These are phyloP conservation scores for Stephania yunnanensis DNA, from an alignment of 164 flowering plant genomes.

Conservation along the genomic window DNA sequence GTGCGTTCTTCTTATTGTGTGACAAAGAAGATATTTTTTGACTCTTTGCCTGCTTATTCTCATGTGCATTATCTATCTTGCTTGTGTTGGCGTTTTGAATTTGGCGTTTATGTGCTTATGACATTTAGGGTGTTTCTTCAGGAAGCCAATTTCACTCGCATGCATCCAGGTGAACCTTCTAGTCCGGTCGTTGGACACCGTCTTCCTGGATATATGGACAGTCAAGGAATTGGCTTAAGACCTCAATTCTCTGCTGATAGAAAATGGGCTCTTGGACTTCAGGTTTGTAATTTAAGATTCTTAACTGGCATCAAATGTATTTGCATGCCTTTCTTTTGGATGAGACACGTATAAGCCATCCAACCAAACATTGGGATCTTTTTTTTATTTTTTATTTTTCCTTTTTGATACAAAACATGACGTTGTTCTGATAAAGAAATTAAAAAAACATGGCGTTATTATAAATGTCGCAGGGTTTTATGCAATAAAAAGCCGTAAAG, in stretches of 20 bases:
- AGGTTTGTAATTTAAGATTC: conserved; percentile 38
- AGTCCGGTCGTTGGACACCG: conserved; percentile 39
- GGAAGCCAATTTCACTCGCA: conserved; percentile 45
- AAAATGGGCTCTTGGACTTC: conserved; percentile 99
- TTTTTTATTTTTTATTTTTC: neutral
- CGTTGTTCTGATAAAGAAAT: too few relatives aligned
- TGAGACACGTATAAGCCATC: neutral
- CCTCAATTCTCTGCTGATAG: conserved; percentile 57
- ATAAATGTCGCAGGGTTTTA: too few relatives aligned
- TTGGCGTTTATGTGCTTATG: neutral
- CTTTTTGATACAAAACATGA: too few relatives aligned
- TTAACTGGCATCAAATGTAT: neutral
- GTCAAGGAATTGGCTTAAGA: conserved; percentile 52
- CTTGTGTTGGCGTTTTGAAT: neutral
- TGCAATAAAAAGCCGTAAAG: too few relatives aligned
- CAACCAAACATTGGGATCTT: neutral
- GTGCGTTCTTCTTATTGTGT: neutral
- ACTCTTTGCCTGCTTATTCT: neutral
- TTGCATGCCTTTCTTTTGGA: neutral
- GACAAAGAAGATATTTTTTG: too few relatives aligned
- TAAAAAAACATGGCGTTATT: too few relatives aligned
- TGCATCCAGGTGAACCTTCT: conserved; percentile 43
- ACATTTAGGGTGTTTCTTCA: conserved; percentile 16
- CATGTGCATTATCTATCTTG: neutral
- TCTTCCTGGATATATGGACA: conserved; percentile 51